These are phyloP conservation scores for Bassia scoparia DNA, from an alignment of 148 eudicot species.

Conservation along the genomic window DNA sequence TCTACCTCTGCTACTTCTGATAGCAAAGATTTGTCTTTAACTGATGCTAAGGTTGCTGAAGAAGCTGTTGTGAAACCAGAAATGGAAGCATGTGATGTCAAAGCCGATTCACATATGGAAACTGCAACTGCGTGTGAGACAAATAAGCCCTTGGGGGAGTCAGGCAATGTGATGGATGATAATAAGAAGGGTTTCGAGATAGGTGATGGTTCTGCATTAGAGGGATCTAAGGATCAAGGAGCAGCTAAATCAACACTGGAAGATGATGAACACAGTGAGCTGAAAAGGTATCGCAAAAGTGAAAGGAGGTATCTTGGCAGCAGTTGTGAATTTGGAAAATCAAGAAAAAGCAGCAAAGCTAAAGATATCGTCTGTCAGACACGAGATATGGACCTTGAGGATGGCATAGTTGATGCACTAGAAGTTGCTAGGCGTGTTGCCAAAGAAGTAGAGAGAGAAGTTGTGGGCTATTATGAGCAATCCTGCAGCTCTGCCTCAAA, in stretches of 20 bases:
- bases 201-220: conserved; percentile 20
- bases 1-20: conserved; percentile 30
- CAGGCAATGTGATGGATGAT: conserved; percentile 26
- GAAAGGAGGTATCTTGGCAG: conserved; percentile 32
- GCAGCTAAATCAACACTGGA: conserved; percentile 30
- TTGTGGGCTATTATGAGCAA: conserved; percentile 51
- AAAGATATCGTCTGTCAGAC: conserved; percentile 37
- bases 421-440: conserved; percentile 92
- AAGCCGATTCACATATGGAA: conserved; percentile 19
- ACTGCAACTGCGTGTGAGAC: conserved; percentile 18
- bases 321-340: conserved; percentile 32
- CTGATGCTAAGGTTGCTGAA: conserved; percentile 27
- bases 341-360: conserved; percentile 26
- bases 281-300: conserved; percentile 31
- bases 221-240: conserved; percentile 25
- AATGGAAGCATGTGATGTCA: conserved; percentile 21
- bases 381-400: conserved; percentile 57
- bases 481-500: conserved; percentile 46
- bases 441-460: conserved; percentile 80
- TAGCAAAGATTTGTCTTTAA: conserved; percentile 22
- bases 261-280: conserved; percentile 20
- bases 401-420: conserved; percentile 70
- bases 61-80: conserved; percentile 27
- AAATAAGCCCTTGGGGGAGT: conserved; percentile 24
- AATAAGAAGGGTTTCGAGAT: conserved; percentile 25